Percentiles rank a stretch among this genome's conserved stretches.
These are phyloP conservation scores for Syzygium malaccense DNA, from an alignment of 441 rosid genomes.

Conservation along the genomic window DNA sequence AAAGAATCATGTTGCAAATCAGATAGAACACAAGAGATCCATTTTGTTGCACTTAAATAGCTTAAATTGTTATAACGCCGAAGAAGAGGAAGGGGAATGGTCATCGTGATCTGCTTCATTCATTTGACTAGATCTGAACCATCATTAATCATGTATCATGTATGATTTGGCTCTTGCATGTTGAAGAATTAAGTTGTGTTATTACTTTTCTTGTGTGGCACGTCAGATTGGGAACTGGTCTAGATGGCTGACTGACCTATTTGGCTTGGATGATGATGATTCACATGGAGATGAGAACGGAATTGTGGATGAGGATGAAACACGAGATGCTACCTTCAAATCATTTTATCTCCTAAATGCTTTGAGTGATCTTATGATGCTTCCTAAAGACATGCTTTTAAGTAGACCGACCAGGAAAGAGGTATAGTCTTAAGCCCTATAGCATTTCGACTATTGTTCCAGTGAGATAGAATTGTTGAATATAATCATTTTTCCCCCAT, in stretches of 20 bases:
- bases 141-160: background rate
- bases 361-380: slow-evolving; percentile 97
- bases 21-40: background rate
- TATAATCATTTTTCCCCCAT: background rate
- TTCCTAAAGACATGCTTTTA: slow-evolving; percentile 91
- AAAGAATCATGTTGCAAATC: background rate
- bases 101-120: background rate
- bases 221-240: slow-evolving; percentile 98
- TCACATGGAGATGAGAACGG: slow-evolving; percentile 26
- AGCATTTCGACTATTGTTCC: background rate
- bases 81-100: background rate
- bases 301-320: slow-evolving; percentile 22
- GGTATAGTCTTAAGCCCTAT: slow-evolving; percentile 26
- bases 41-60: background rate
- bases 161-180: background rate
- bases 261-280: slow-evolving; percentile 73
- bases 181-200: background rate
- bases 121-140: background rate
- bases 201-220: background rate
- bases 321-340: slow-evolving; percentile 49
- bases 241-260: slow-evolving; percentile 87
- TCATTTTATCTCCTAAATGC: slow-evolving; percentile 85
- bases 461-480: background rate
- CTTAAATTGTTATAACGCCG: too few species aligned
- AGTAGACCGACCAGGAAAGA: slow-evolving; percentile 66